phyloP scores from a whole-genome alignment of 2,329 filamentous ascomycete genomes.

The Penicillium sclerotiorum region DNA sequence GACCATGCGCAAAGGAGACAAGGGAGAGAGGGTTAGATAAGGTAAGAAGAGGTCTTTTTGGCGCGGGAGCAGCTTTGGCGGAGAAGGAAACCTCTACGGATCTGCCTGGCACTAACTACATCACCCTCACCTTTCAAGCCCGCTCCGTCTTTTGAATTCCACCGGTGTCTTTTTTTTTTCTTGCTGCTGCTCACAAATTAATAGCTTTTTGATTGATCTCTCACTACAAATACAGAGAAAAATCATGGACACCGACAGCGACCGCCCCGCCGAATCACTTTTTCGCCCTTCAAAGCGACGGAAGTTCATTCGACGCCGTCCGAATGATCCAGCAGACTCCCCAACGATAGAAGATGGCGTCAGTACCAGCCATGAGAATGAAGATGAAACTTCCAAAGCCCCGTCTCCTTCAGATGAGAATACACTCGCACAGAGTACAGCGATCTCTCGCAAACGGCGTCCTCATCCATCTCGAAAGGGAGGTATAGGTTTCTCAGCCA shows the following conservation, averaged over 20 bases:
- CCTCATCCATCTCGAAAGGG: slow-evolving; percentile 40
- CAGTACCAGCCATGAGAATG: slow-evolving; percentile 16
- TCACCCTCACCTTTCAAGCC: too few species aligned
- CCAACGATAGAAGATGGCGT: slow-evolving; percentile 12
- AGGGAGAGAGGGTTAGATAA: slow-evolving; percentile 18
- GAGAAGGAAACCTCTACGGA: slow-evolving; percentile 11
- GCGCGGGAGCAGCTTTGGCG: slow-evolving; percentile 24
- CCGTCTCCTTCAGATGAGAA: slow-evolving; percentile 17
- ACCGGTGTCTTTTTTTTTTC: too few species aligned
- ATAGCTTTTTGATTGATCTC: not conserved
- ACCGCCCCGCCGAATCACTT: slow-evolving; percentile 33
- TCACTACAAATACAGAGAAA: too few species aligned
- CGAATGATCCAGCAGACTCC: slow-evolving; percentile 24
- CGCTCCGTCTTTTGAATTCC: too few species aligned
- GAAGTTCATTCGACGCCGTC: slow-evolving; percentile 54
- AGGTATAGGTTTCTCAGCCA: slow-evolving; percentile 51
- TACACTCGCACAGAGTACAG: slow-evolving; percentile 26
- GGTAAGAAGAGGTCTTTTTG: slow-evolving; percentile 25
- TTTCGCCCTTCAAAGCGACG: slow-evolving; percentile 55
- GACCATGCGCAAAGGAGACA: slow-evolving; percentile 11
- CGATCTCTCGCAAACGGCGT: slow-evolving; percentile 44
- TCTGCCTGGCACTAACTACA: too few species aligned
- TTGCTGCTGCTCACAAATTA: too few species aligned
- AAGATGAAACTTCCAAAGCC: slow-evolving; percentile 13
- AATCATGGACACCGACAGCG: slow-evolving; percentile 34